Conservation (phyloP, 345 rosid species). For the Brassica rapa region DNA sequence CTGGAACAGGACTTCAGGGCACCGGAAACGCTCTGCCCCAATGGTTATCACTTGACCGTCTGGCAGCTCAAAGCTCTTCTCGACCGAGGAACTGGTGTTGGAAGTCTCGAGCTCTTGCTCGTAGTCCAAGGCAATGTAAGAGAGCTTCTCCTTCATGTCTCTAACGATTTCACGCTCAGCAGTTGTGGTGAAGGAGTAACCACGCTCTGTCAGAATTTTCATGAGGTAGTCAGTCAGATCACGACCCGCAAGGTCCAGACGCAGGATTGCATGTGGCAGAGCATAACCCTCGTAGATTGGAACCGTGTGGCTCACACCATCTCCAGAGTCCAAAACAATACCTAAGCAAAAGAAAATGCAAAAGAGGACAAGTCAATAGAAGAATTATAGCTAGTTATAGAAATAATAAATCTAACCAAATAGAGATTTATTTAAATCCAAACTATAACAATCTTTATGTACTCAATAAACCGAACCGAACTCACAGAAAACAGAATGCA, state of each 20-base stretch:
- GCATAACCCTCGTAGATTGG: conserved; percentile 70
- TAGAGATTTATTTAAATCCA: not conserved
- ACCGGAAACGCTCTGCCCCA: conserved; percentile 64
- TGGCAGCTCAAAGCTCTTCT: conserved; percentile 71
- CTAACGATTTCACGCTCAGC: conserved; percentile 76
- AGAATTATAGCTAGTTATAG: not conserved
- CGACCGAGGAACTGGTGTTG: conserved; percentile 59
- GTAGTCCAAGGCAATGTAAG: conserved; percentile 67
- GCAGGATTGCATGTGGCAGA: conserved; percentile 66
- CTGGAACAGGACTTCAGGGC: conserved; percentile 75
- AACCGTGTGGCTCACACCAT: conserved; percentile 71
- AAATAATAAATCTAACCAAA: not conserved
- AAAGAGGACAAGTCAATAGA: not conserved
- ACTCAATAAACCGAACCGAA: not conserved
- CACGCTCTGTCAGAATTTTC: conserved; percentile 64
- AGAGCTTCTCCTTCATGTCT: conserved; percentile 69
- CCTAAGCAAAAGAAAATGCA: conserved; percentile 36
- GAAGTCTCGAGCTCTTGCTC: conserved; percentile 72
- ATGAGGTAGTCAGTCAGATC: conserved; percentile 64
- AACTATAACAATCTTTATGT: not conserved
- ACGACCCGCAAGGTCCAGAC: conserved; percentile 62
- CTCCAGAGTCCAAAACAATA: conserved; percentile 69
- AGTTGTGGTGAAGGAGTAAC: conserved; percentile 73
- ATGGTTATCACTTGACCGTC: conserved; percentile 75
- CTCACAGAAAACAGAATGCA: not conserved